phyloP scores from a whole-genome alignment of 139 green algal species.

The Micromonas pusilla region DNA sequence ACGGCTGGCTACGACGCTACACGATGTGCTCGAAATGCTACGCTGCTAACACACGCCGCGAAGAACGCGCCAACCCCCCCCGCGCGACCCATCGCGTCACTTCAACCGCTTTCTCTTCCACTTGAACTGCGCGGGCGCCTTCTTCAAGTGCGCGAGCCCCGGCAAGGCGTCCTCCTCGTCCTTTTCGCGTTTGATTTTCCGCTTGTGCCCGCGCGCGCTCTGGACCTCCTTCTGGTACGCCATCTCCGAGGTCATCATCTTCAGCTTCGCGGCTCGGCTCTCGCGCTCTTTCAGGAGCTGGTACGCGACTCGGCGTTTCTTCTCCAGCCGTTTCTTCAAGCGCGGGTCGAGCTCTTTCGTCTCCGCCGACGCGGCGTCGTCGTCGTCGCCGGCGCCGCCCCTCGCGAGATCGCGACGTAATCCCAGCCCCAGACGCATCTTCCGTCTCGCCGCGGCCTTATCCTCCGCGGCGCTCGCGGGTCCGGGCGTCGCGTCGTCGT shows the following conservation, averaged over 20 bases:
- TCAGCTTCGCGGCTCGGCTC: slow-evolving; percentile 55
- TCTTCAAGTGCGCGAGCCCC: not conserved
- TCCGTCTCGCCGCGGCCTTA: too few species aligned
- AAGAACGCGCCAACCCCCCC: too few species aligned
- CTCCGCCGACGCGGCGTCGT: not conserved
- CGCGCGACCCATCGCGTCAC: slow-evolving; percentile 9
- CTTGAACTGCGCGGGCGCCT: slow-evolving; percentile 42
- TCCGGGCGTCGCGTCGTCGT: slow-evolving; percentile 2
- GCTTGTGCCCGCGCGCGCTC: slow-evolving; percentile 65
- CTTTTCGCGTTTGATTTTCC: slow-evolving; percentile 53
- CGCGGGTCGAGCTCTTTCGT: not conserved
- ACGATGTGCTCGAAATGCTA: too few species aligned
- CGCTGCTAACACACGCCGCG: too few species aligned
- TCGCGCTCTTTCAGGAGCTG: slow-evolving; percentile 66
- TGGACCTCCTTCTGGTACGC: slow-evolving; percentile 61
- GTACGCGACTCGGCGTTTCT: slow-evolving; percentile 52
- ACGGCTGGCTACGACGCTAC: too few species aligned
- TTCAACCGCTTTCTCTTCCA: slow-evolving; percentile 61
- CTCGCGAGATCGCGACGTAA: not conserved
- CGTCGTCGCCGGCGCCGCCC: not conserved
- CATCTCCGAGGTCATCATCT: slow-evolving; percentile 49
- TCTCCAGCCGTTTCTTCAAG: slow-evolving; percentile 6
- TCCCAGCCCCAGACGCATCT: not conserved
- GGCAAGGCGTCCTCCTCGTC: slow-evolving; percentile 19
- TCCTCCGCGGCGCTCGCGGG: too few species aligned